A percentile compares a stretch with the other conserved stretches of the same genome.
phyloP scores from a whole-genome alignment of 805 yeast species.

The Yamadazyma laniorum region DNA sequence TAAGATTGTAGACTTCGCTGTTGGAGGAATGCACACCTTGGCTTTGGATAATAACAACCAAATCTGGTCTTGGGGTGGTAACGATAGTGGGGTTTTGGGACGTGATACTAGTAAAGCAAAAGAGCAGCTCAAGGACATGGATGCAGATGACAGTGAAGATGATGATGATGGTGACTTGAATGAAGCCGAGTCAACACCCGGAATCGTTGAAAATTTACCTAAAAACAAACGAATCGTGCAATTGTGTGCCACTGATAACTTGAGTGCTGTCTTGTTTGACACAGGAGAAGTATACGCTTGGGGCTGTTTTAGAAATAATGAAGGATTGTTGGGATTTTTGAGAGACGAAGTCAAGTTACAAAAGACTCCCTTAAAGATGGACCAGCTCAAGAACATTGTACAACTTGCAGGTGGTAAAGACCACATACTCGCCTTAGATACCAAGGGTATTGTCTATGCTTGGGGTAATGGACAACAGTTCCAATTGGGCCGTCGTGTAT shows the following conservation, averaged over 20 bases:
- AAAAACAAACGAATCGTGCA: slow-evolving; percentile 57
- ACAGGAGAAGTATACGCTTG: slow-evolving; percentile 93
- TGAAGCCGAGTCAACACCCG: slow-evolving; percentile 87
- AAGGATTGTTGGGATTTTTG: slow-evolving; percentile 84
- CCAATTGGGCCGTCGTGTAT: slow-evolving; percentile 84
- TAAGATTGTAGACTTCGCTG: slow-evolving; percentile 82
- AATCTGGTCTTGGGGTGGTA: slow-evolving; percentile 99
- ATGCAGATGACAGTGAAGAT: slow-evolving; percentile 52
- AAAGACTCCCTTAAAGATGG: slow-evolving; percentile 61
- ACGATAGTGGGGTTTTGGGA: slow-evolving; percentile 89
- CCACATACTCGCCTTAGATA: slow-evolving; percentile 80
- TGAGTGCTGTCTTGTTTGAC: slow-evolving; percentile 75
- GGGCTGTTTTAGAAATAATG: slow-evolving; percentile 96
- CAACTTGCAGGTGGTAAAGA: slow-evolving; percentile 93
- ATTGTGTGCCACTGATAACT: slow-evolving; percentile 87
- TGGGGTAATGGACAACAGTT: slow-evolving; percentile 98
- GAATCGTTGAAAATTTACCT: slow-evolving; percentile 66
- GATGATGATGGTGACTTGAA: slow-evolving; percentile 84
- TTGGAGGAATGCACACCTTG: slow-evolving; percentile 93
- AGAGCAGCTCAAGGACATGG: slow-evolving; percentile 65
- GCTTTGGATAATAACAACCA: slow-evolving; percentile 74
- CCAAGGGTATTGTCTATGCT: slow-evolving; percentile 82
- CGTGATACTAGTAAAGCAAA: slow-evolving; percentile 67
- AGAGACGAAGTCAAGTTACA: slow-evolving; percentile 60
- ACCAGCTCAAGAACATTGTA: slow-evolving; percentile 62